Conservation (phyloP, 441 rosid genomes). For the Gossypium laxum region DNA sequence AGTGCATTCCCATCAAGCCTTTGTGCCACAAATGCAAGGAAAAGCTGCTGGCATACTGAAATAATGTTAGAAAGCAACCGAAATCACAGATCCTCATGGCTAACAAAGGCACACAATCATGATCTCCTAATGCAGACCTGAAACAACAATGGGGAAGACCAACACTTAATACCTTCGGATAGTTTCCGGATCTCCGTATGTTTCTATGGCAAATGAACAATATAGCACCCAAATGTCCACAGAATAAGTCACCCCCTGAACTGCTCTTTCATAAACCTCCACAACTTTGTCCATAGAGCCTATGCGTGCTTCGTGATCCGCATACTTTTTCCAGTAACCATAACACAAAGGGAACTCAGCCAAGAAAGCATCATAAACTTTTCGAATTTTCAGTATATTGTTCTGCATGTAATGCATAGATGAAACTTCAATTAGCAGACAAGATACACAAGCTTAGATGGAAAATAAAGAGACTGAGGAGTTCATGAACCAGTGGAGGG, state of each 20-base stretch:
- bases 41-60: slow-evolving; percentile 60
- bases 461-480: no score
- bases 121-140: slow-evolving; percentile 23
- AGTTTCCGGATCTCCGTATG: slow-evolving; percentile 86
- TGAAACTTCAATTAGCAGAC: not conserved
- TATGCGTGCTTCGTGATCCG: slow-evolving; percentile 81
- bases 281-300: slow-evolving; percentile 85
- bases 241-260: slow-evolving; percentile 79
- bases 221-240: slow-evolving; percentile 93
- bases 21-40: slow-evolving; percentile 51
- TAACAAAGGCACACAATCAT: slow-evolving; percentile 23
- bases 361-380: slow-evolving; percentile 77
- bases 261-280: slow-evolving; percentile 90
- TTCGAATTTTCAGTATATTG: slow-evolving; percentile 60
- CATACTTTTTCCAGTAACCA: slow-evolving; percentile 98
- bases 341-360: slow-evolving; percentile 89
- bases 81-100: slow-evolving; percentile 28
- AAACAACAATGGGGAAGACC: slow-evolving; percentile 14
- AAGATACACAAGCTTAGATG: not conserved
- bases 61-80: slow-evolving; percentile 46
- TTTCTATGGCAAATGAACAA: slow-evolving; percentile 63
- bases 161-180: slow-evolving; percentile 68
- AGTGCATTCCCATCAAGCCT: slow-evolving; percentile 52
- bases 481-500: not conserved
- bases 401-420: slow-evolving; percentile 46